phyloP scores from a whole-genome alignment of 2,329 filamentous ascomycete genomes.

The Pseudocercospora pini-densiflorae region DNA sequence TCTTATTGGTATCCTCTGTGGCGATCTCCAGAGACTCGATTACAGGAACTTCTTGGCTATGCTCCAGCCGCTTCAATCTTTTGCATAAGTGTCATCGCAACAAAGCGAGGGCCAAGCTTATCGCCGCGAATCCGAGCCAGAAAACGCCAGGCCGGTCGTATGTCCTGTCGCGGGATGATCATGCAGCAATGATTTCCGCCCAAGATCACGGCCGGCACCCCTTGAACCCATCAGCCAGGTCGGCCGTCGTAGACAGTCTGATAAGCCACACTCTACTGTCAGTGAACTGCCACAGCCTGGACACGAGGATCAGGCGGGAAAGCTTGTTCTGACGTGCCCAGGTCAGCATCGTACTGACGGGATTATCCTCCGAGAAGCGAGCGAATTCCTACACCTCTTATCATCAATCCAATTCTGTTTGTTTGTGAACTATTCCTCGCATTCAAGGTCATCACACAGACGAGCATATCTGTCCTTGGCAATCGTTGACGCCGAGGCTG shows the following conservation, averaged over 20 bases:
- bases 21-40: conserved; percentile 19
- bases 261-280: background rate
- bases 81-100: background rate
- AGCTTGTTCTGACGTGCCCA: conserved; percentile 17
- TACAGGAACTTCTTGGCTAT: conserved; percentile 20
- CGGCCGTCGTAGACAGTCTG: background rate
- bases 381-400: background rate
- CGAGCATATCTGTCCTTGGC: conserved; percentile 7
- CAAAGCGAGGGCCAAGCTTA: background rate
- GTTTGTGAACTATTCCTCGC: background rate
- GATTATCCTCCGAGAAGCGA: background rate
- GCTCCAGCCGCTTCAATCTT: conserved; percentile 3
- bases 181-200: conserved; percentile 1
- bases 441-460: background rate
- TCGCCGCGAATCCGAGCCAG: conserved; percentile 13
- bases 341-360: background rate
- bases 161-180: background rate
- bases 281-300: conserved; percentile 13
- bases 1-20: conserved; percentile 15
- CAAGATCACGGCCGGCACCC: background rate
- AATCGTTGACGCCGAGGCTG: background rate
- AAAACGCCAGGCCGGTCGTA: background rate
- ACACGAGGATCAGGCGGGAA: conserved; percentile 2
- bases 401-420: background rate
- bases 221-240: background rate